Conservation (phyloP, 1,284 basidiomycete species). For the Naganishia sp. region DNA sequence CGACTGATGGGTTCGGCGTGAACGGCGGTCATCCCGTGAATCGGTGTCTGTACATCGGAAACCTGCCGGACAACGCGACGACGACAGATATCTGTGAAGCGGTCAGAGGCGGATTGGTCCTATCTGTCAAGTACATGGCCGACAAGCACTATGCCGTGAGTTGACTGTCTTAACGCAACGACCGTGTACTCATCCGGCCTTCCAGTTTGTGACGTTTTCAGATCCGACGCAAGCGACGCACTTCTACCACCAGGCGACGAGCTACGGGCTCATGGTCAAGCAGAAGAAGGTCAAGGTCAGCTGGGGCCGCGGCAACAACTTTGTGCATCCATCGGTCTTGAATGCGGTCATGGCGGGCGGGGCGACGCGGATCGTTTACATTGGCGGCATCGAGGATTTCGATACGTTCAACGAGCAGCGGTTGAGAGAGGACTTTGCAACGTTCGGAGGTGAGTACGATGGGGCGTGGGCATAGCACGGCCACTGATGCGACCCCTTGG, state of each 20-base stretch:
- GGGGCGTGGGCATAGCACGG: neutral
- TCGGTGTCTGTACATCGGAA: conserved; percentile 87
- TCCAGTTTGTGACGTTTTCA: conserved; percentile 83
- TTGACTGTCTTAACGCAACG: conserved; percentile 5
- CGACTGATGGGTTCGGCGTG: conserved; percentile 39
- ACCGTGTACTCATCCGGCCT: conserved; percentile 28
- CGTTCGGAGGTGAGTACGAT: conserved; percentile 67
- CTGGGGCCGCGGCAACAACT: conserved; percentile 90
- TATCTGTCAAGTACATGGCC: conserved; percentile 83
- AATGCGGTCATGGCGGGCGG: conserved; percentile 84
- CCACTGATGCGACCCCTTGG: neutral
- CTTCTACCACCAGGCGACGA: conserved; percentile 85
- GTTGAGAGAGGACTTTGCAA: conserved; percentile 82
- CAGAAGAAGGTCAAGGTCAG: conserved; percentile 89
- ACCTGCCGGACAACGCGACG: conserved; percentile 89
- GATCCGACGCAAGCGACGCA: conserved; percentile 84
- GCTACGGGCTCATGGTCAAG: conserved; percentile 82
- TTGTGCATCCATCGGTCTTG: conserved; percentile 70
- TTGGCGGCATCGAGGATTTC: conserved; percentile 89
- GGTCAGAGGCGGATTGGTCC: conserved; percentile 82
- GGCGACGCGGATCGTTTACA: conserved; percentile 90
- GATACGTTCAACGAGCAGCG: conserved; percentile 81
- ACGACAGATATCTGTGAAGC: conserved; percentile 91
- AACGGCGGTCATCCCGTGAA: conserved; percentile 55
- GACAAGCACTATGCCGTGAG: conserved; percentile 89